phyloP scores from a whole-genome alignment of 2,329 filamentous ascomycete genomes.

The Fusarium staphyleae region DNA sequence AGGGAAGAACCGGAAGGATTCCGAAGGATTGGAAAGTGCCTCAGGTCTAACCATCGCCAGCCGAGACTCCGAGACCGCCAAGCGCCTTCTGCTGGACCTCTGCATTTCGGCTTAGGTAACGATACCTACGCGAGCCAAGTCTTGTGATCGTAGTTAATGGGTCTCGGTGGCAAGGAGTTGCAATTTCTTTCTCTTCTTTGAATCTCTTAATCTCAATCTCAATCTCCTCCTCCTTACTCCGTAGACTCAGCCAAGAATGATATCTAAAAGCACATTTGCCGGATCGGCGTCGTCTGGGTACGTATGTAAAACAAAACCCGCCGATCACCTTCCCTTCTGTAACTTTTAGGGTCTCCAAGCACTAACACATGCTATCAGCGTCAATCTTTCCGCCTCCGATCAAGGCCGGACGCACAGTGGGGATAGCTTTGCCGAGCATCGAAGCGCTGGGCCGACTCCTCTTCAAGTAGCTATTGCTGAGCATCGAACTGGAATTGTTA shows the following conservation, averaged over 20 bases:
- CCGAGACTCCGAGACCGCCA: slow-evolving; percentile 21
- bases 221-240: too few species aligned
- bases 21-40: not conserved
- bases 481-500: slow-evolving; percentile 35
- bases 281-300: slow-evolving; percentile 26
- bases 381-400: slow-evolving; percentile 33
- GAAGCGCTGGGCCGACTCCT: slow-evolving; percentile 40
- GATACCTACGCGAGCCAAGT: slow-evolving; percentile 12
- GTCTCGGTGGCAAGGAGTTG: slow-evolving; percentile 15
- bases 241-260: slow-evolving; percentile 10
- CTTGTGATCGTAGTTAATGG: slow-evolving; percentile 9
- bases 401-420: slow-evolving; percentile 37
- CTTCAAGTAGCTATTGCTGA: slow-evolving; percentile 35
- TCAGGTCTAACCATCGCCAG: not conserved
- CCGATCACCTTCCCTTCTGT: slow-evolving; percentile 4
- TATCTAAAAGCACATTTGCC: slow-evolving; percentile 16
- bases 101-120: slow-evolving; percentile 33
- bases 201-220: not conserved
- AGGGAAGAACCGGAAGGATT: too few species aligned
- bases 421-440: slow-evolving; percentile 38
- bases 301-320: slow-evolving; percentile 5
- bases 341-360: slow-evolving; percentile 7
- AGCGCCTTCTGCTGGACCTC: slow-evolving; percentile 11
- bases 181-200: not conserved
- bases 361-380: slow-evolving; percentile 34